These are phyloP conservation scores for Calonectria honghensis DNA, from an alignment of 2,329 filamentous ascomycete species.

Conservation along the genomic window DNA sequence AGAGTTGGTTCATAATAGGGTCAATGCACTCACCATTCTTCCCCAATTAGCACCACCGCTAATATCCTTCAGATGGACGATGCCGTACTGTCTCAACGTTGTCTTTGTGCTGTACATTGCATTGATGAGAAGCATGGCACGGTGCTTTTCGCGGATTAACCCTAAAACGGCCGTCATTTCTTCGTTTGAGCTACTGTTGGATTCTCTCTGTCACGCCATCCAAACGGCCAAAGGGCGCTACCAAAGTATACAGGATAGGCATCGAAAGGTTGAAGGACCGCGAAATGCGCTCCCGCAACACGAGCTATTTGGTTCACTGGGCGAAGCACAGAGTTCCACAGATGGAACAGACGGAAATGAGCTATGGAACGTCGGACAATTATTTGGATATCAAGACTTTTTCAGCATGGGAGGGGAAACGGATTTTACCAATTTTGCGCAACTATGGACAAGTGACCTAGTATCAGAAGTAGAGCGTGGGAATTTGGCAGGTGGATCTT, in stretches of 20 bases:
- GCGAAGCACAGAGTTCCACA: not conserved
- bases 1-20: constrained; percentile 11
- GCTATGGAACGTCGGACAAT: not conserved
- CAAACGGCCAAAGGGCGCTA: not conserved
- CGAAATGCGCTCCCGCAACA: not conserved
- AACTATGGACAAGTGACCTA: not conserved
- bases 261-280: too few species aligned
- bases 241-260: not conserved
- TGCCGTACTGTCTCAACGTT: constrained; percentile 9
- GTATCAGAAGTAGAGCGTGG: not conserved
- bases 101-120: constrained; percentile 4
- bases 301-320: not conserved
- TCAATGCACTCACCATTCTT: not conserved
- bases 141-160: constrained; percentile 10
- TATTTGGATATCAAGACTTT: not conserved
- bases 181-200: not conserved
- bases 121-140: constrained; percentile 12
- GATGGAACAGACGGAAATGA: not conserved
- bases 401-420: not conserved
- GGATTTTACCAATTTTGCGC: not conserved
- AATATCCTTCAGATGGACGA: not conserved
- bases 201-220: not conserved
- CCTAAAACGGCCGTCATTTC: not conserved
- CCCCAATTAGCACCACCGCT: not conserved
- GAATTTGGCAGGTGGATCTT: not conserved